Evolutionary conservation across 2,329 filamentous ascomycete species (phyloP), one percentile per base, ranked within the genome.

Genomic region (Beauveria sp.): DNA sequence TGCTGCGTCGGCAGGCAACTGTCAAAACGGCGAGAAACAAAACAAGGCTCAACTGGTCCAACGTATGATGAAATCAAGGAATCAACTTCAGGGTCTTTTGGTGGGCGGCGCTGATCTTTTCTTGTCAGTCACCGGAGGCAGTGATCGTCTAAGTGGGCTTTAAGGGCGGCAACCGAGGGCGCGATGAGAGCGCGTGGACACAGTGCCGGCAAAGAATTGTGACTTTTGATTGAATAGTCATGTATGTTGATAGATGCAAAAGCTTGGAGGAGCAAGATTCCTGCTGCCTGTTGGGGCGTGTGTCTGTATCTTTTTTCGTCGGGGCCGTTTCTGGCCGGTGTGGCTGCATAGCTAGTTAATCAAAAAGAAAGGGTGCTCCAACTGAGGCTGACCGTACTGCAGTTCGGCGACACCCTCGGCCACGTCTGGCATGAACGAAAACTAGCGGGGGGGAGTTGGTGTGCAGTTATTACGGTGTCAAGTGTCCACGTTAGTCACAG

Each of bases 141-240:
- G 48, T 42, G 49, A 60, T 54, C 50, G 58, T 53, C 58, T 60
- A 48, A 60, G 58, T 60, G 58, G 50, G 42, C 55, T 53, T 58
- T 20, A n/a, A 3, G 14, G 14, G 20, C 8, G 24, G 43, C 42
- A 49, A 24, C 45, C 7, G 5, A 20, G 28, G 12, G 49, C 24
- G 31, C 16, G 16, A 22, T 28, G 34, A 28, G 20, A 38, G 26
- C 14, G 31, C 22, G 12, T 28, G 52, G 57, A 34, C 52, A 24
- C 3, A 20, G 34, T 38, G 20, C 4, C 24, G 26, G 26, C n/a
- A 46, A 18, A n/a, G 10, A 7, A 31, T 40, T 10, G 34, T 22
- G n/a, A 28, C 14, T 49, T 40, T 40, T 20, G 14, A 12, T 1
- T 24, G 10, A 48, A 31, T 16, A 31, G 16, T 40, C 42, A 24